Evolutionary conservation across 768 basidiomycete genomes (phyloP), one percentile per base, ranked within the genome.

Genomic region (Piloderma croceum): DNA sequence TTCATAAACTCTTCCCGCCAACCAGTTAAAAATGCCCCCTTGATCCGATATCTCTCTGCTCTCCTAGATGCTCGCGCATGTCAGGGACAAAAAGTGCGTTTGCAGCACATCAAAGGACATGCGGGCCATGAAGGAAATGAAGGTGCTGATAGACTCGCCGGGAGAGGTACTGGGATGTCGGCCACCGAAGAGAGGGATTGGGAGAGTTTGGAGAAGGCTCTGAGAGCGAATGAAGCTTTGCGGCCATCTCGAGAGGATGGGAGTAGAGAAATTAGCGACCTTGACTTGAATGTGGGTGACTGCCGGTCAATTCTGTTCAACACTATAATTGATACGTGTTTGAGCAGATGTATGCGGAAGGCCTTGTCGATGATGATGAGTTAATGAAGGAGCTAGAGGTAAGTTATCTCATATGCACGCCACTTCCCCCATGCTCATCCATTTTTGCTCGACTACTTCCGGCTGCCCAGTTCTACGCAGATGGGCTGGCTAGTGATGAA

Each of bases 121-220:
- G 68, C 66, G 7, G 90, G 90, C 1, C 68, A 77, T 21, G 63
- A 63, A 39, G 93, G 93, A 1, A 97, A 97, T 56, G 92, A 97
- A 39, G 81, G 76, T 31, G 93, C 93, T 3, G 93, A 97, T 57
- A 51, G 46, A 11, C 71, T 81, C 41, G 90, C 90, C 3, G 82
- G 77, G 42, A 23, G 60, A 5, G 90, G 90, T 3, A 59, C 71
- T 7, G 48, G 53, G 7, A 43, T 68, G 38, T 64, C 69, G 0
- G 43, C 31, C 13, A 43, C 63, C 2, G 52, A 54, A 4, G 85
- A 89, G 24, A 68, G 69, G 34, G 73, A 88, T 47, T 90, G 85
- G 86, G 62, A 9, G 27, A 15, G 10, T 29, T 15, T 29, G 10
- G 9, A 9, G 27, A 15, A 29, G 15, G 27, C 27, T 29, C 27